These are phyloP conservation scores for Nakazawaea pomicola DNA, from an alignment of 805 yeast genomes.

Conservation along the genomic window DNA sequence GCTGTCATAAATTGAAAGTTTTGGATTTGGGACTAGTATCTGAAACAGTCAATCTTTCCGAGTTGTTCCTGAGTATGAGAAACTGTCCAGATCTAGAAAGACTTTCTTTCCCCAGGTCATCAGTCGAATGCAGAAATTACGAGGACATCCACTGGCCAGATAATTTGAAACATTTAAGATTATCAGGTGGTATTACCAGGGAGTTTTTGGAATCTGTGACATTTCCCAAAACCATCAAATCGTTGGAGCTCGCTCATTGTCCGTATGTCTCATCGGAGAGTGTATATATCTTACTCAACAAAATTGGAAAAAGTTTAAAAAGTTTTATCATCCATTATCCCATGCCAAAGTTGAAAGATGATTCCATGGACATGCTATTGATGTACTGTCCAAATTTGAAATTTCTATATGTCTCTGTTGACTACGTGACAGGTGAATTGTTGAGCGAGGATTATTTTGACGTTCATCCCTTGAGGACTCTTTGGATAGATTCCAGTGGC, in stretches of 20 bases:
- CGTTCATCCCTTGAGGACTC: slow-evolving; percentile 42
- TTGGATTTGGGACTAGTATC: slow-evolving; percentile 83
- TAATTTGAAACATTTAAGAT: slow-evolving; percentile 59
- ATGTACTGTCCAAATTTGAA: slow-evolving; percentile 69
- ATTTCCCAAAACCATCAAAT: slow-evolving; percentile 71
- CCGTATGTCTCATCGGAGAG: slow-evolving; percentile 69
- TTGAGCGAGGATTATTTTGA: slow-evolving; percentile 43
- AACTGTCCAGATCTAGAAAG: slow-evolving; percentile 60
- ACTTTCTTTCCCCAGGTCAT: slow-evolving; percentile 84
- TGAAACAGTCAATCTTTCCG: slow-evolving; percentile 81
- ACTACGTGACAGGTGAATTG: slow-evolving; percentile 52
- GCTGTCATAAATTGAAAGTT: slow-evolving; percentile 58
- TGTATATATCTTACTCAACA: slow-evolving; percentile 52
- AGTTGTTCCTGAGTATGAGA: slow-evolving; percentile 70
- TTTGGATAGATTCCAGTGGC: slow-evolving; percentile 82
- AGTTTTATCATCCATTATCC: slow-evolving; percentile 76
- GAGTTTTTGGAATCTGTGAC: slow-evolving; percentile 63
- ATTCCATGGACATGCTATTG: slow-evolving; percentile 70
- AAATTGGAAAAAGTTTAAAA: slow-evolving; percentile 61
- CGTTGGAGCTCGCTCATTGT: slow-evolving; percentile 81
- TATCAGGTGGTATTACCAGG: slow-evolving; percentile 88
- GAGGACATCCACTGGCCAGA: slow-evolving; percentile 71
- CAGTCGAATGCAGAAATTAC: slow-evolving; percentile 62
- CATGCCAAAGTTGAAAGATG: slow-evolving; percentile 70
- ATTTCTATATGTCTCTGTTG: slow-evolving; percentile 68